Base-by-base conservation (phyloP, 306 rosid genomes). In the Prunus campanulata region DNA sequence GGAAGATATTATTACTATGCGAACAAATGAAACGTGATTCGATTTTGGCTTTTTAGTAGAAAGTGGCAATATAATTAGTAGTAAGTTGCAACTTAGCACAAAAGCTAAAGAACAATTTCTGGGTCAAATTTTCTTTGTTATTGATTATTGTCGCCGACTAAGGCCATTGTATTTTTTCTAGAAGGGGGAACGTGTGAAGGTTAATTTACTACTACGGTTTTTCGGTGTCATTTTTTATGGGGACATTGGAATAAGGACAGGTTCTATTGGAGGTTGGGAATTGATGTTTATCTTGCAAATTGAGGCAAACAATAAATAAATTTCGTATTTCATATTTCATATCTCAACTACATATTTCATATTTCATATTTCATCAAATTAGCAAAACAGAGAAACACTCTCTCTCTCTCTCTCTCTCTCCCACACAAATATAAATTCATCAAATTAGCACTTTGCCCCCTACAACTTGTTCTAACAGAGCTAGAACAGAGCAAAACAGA, bases 1-100 rank as follows among this genome's bases (percentile, higher is more conserved):
- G 18, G 35, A 12, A 30, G 39, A 25, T 24, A 70, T 50, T 29
- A 50, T 29, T 51, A 27, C 61, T n/a, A 12, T 44, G 71, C 25
- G 15, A 72, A 50, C 69, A 66, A 61, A 74, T 30, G 68, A 30
- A 81, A 68, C 81, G 86, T 81, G 86, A 85, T 74, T 74, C 48
- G 65, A 46, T 25, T 30, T 42, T 60, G 47, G 68, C 15, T 27
- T 25, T 10, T 60, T 10, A 20, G 66, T 29, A 5, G 57, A 46
- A 13, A 25, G 59, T 46, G 68, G 27, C 16, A 14, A 39, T 11
- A 35, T 65, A 14, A 14, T 62, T 19, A 65, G 49, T 19, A 10
- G 25, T 65, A 2, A 1, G 7, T 24, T 24, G 77, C 59, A 32
- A 46, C 77, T 27, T 25, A 9, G 44, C 77, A 60, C 0, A 44